Evolutionary conservation across 306 rosid genomes (phyloP).

Genomic region (Hippophae tibetana): DNA sequence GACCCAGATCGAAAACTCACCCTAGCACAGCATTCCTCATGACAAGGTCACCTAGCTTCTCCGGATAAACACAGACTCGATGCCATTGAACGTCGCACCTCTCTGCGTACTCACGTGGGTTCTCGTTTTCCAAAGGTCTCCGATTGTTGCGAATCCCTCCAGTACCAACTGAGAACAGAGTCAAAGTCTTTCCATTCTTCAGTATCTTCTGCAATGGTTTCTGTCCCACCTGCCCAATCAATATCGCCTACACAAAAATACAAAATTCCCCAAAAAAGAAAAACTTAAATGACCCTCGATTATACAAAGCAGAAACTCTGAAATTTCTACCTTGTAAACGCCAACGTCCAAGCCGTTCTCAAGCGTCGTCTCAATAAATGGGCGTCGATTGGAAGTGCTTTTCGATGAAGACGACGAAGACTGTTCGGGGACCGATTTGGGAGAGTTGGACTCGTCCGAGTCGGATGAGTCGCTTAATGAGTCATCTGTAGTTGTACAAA

Average conservation of each 20-base stretch:
- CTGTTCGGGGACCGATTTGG: slow-evolving; percentile 1
- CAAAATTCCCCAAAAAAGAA: slow-evolving; percentile 3
- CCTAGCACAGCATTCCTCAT: slow-evolving; percentile 45
- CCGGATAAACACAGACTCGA: slow-evolving; percentile 62
- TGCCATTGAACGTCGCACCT: slow-evolving; percentile 82
- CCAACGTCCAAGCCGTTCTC: slow-evolving; percentile 76
- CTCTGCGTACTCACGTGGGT: slow-evolving; percentile 65
- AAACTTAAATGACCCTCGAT: background rate
- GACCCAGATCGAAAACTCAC: slow-evolving; percentile 23
- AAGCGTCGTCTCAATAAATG: slow-evolving; percentile 32
- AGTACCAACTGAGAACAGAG: slow-evolving; percentile 61
- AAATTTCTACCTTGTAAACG: slow-evolving; percentile 48
- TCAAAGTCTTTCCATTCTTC: slow-evolving; percentile 48
- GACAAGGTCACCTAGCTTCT: slow-evolving; percentile 39
- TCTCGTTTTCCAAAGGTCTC: slow-evolving; percentile 65
- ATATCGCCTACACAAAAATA: slow-evolving; percentile 44
- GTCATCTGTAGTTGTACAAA: slow-evolving; percentile 22
- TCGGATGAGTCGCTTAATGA: background rate
- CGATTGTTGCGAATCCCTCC: slow-evolving; percentile 88
- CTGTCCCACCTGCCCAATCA: slow-evolving; percentile 79
- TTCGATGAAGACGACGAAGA: slow-evolving; percentile 22
- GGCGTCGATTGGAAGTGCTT: background rate
- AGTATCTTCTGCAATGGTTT: slow-evolving; percentile 76
- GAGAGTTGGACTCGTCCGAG: slow-evolving; percentile 4
- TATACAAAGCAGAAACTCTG: background rate